Evolutionary conservation across 176 grass and related monocot genomes (phyloP).

Genomic region (Tillandsia fasciculata): DNA sequence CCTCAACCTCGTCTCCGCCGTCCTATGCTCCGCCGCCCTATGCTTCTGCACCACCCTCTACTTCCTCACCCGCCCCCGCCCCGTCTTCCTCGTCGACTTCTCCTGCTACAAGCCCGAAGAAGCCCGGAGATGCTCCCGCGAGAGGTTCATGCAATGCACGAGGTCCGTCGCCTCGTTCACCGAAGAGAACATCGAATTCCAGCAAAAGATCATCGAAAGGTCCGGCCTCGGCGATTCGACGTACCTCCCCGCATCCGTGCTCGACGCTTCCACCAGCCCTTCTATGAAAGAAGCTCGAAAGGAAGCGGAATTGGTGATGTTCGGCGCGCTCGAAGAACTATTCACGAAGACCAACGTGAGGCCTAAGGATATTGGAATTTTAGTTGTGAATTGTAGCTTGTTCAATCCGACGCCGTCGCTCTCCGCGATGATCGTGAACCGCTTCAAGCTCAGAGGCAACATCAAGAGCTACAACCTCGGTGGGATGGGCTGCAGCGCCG

Average conservation of each 20-base stretch:
- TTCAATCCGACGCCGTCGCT: slow-evolving; percentile 37
- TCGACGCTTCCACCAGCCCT: neutral
- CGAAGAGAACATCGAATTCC: slow-evolving; percentile 45
- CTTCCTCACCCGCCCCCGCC: slow-evolving; percentile 36
- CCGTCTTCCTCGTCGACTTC: slow-evolving; percentile 66
- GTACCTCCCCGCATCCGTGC: slow-evolving; percentile 34
- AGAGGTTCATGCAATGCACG: slow-evolving; percentile 49
- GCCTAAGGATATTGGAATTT: slow-evolving; percentile 46
- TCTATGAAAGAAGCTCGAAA: slow-evolving; percentile 45
- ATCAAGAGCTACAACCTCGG: slow-evolving; percentile 67
- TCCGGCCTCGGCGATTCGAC: slow-evolving; percentile 60
- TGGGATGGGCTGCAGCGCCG: slow-evolving; percentile 70
- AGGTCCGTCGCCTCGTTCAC: slow-evolving; percentile 38
- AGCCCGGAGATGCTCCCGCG: slow-evolving; percentile 45
- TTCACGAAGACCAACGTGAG: slow-evolving; percentile 44
- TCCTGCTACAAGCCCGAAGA: slow-evolving; percentile 53
- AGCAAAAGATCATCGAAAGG: slow-evolving; percentile 51
- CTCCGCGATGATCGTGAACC: slow-evolving; percentile 56
- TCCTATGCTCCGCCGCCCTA: slow-evolving; percentile 13
- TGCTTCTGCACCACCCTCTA: slow-evolving; percentile 19
- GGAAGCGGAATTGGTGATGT: slow-evolving; percentile 64
- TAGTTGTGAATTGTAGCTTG: slow-evolving; percentile 48
- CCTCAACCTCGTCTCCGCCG: slow-evolving; percentile 28
- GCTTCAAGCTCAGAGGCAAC: slow-evolving; percentile 44
- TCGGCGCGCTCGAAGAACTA: slow-evolving; percentile 51